These are phyloP conservation scores for Leccinum fibrillosum DNA, from an alignment of 768 basidiomycete species.

Conservation along the genomic window DNA sequence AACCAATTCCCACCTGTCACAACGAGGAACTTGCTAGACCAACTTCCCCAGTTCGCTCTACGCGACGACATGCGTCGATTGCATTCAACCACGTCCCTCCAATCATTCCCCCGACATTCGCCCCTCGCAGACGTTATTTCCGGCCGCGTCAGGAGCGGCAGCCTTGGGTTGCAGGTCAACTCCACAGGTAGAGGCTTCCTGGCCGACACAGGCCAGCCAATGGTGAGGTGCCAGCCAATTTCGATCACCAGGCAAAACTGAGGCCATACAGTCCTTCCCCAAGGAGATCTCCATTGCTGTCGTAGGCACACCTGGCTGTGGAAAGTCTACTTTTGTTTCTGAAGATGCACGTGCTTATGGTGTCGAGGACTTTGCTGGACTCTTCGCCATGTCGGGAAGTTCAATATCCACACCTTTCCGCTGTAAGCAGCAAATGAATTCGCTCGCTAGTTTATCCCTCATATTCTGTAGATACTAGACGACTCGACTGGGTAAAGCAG, in stretches of 20 bases:
- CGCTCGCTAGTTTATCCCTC: slow-evolving; percentile 13
- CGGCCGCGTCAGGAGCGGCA: slow-evolving; percentile 59
- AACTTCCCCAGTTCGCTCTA: slow-evolving; percentile 34
- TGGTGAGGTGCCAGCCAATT: slow-evolving; percentile 20
- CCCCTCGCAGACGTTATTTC: slow-evolving; percentile 32
- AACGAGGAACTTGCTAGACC: slow-evolving; percentile 30
- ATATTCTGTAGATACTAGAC: slow-evolving; percentile 33
- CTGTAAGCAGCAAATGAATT: slow-evolving; percentile 32
- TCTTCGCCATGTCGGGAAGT: slow-evolving; percentile 33
- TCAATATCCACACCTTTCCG: slow-evolving; percentile 35
- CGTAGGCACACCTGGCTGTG: slow-evolving; percentile 74
- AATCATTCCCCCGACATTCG: slow-evolving; percentile 34
- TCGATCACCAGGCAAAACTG: slow-evolving; percentile 3
- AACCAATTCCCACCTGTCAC: slow-evolving; percentile 38
- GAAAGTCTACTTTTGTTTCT: slow-evolving; percentile 79
- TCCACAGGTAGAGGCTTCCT: slow-evolving; percentile 15
- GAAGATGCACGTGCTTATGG: slow-evolving; percentile 69
- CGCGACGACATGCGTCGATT: slow-evolving; percentile 39
- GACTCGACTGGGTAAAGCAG: slow-evolving; percentile 32
- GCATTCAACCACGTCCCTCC: slow-evolving; percentile 38
- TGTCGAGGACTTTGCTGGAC: slow-evolving; percentile 41
- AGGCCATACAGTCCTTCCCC: slow-evolving; percentile 21
- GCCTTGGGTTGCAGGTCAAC: slow-evolving; percentile 46
- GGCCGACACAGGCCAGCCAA: slow-evolving; percentile 18
- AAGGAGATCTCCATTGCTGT: slow-evolving; percentile 64